phyloP scores from a whole-genome alignment of 2,329 filamentous ascomycete species.

The Cercospora beticola region DNA sequence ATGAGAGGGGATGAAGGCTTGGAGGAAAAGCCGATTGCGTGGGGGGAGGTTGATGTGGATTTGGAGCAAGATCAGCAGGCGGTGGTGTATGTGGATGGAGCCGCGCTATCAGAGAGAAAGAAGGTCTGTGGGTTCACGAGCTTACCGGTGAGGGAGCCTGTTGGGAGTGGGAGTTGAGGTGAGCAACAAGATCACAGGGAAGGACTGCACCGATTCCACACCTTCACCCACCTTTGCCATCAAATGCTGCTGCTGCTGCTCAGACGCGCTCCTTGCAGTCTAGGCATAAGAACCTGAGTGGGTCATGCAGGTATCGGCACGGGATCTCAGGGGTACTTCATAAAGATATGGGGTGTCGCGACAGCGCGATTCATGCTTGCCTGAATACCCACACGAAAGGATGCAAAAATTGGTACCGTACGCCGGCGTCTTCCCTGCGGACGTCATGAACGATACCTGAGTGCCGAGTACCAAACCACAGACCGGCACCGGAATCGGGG shows the following conservation, averaged over 20 bases:
- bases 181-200: not conserved
- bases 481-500: not conserved
- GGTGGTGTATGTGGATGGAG: not conserved
- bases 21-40: not conserved
- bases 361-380: not conserved
- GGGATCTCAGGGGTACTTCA: not conserved
- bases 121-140: not conserved
- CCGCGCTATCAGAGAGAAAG: not conserved
- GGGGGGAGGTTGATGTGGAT: not conserved
- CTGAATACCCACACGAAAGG: not conserved
- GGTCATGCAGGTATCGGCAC: not conserved
- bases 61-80: not conserved
- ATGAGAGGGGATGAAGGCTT: not conserved
- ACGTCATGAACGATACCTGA: not conserved
- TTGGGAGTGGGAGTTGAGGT: not conserved
- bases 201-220: not conserved
- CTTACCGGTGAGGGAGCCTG: not conserved
- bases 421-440: not conserved
- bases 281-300: no score
- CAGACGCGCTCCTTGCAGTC: no score
- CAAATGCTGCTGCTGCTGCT: no score
- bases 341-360: not conserved
- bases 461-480: not conserved
- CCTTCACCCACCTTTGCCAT: not conserved
- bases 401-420: not conserved